Evolutionary conservation across 345 rosid species (phyloP).

Genomic region (Mangifera indica): DNA sequence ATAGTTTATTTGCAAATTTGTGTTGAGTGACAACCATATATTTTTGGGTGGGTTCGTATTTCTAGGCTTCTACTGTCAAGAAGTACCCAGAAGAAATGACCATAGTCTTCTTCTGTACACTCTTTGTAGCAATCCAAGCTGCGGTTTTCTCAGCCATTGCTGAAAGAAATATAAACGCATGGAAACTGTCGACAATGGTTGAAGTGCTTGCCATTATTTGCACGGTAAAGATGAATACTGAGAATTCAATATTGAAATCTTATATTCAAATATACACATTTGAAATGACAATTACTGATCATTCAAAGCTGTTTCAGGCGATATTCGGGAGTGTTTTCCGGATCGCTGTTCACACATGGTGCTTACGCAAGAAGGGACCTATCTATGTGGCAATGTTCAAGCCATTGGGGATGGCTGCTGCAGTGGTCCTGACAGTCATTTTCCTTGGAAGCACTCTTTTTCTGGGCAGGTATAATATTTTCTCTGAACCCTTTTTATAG

Average conservation of each 20-base stretch:
- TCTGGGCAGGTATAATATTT: slow-evolving; percentile 40
- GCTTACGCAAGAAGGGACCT: slow-evolving; percentile 38
- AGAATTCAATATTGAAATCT: neutral
- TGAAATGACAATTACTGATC: neutral
- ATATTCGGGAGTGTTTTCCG: slow-evolving; percentile 38
- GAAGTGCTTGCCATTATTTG: slow-evolving; percentile 33
- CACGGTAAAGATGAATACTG: slow-evolving; percentile 29
- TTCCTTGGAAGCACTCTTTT: slow-evolving; percentile 36
- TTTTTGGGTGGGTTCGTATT: neutral
- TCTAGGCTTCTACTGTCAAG: slow-evolving; percentile 13
- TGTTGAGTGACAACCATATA: neutral
- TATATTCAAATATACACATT: neutral
- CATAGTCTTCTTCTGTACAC: neutral
- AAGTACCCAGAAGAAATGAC: slow-evolving; percentile 19
- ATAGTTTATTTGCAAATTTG: neutral
- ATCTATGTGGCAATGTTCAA: slow-evolving; percentile 45
- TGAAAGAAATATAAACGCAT: slow-evolving; percentile 29
- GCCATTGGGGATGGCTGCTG: slow-evolving; percentile 44
- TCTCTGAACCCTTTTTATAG: neutral
- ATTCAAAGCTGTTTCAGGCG: slow-evolving; percentile 22
- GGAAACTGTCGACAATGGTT: slow-evolving; percentile 32
- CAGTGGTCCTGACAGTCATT: slow-evolving; percentile 25
- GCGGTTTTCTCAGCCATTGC: slow-evolving; percentile 23
- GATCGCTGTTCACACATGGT: slow-evolving; percentile 40
- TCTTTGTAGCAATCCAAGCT: slow-evolving; percentile 28